phyloP scores from a whole-genome alignment of 768 basidiomycete species.

The Ramaria sp. region DNA sequence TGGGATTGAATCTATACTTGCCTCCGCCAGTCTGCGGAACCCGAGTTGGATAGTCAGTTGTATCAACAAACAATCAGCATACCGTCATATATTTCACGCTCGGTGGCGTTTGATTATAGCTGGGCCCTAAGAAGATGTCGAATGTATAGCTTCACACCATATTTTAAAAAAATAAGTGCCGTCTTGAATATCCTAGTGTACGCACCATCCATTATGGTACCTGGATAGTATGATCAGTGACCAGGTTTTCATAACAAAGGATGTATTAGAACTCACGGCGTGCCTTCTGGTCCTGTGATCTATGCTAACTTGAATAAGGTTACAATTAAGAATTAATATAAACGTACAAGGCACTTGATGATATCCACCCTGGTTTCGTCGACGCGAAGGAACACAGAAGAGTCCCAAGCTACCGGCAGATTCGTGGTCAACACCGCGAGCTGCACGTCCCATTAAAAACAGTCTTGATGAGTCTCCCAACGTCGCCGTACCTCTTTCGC shows the following conservation, averaged over 20 bases:
- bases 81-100: conserved; percentile 53
- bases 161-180: conserved; percentile 6
- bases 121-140: conserved; percentile 86
- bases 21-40: conserved; percentile 65
- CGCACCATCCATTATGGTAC: conserved; percentile 86
- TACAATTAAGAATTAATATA: not conserved
- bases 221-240: conserved; percentile 26
- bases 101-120: conserved; percentile 83
- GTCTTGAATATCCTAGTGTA: conserved; percentile 5
- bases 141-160: conserved; percentile 48
- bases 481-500: conserved; percentile 67
- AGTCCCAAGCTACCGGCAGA: conserved; percentile 90
- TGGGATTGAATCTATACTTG: conserved; percentile 88
- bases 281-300: conserved; percentile 87
- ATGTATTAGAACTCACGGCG: conserved; percentile 47
- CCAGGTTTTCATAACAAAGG: conserved; percentile 2
- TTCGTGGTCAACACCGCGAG: conserved; percentile 90
- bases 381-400: conserved; percentile 85
- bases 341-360: conserved; percentile 59
- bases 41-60: not conserved
- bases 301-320: not conserved
- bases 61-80: conserved; percentile 5
- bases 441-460: conserved; percentile 28
- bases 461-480: not conserved
- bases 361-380: conserved; percentile 89